Percentiles rank a stretch among this genome's conserved stretches.
Evolutionary conservation across 768 basidiomycete species (phyloP).

Genomic region (Macrolepiota dolichaula): DNA sequence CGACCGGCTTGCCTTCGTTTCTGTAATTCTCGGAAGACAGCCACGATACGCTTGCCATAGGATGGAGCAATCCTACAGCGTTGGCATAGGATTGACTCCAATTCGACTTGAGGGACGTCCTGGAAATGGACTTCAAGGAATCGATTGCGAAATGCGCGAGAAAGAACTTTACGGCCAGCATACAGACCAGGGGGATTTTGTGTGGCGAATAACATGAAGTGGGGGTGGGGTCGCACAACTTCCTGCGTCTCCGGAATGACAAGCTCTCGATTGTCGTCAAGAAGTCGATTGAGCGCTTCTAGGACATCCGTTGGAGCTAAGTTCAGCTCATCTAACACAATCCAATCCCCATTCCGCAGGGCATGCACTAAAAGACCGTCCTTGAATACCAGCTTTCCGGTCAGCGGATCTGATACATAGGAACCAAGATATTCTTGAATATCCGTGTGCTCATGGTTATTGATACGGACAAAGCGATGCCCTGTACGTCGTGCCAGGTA

Average conservation of each 20-base stretch:
- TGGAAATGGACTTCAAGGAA: slow-evolving; percentile 98
- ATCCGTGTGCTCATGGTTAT: slow-evolving; percentile 99
- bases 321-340: slow-evolving; percentile 97
- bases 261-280: slow-evolving; percentile 97
- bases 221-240: slow-evolving; percentile 86
- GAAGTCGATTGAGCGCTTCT: slow-evolving; percentile 92
- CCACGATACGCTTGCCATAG: slow-evolving; percentile 86
- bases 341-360: slow-evolving; percentile 91
- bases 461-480: slow-evolving; percentile 95
- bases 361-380: slow-evolving; percentile 94
- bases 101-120: slow-evolving; percentile 90
- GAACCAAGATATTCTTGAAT: slow-evolving; percentile 98
- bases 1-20: slow-evolving; percentile 86
- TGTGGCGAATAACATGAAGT: slow-evolving; percentile 98
- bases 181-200: slow-evolving; percentile 97
- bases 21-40: slow-evolving; percentile 90
- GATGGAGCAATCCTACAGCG: slow-evolving; percentile 92
- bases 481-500: slow-evolving; percentile 92
- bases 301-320: slow-evolving; percentile 97
- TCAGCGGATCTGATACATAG: slow-evolving; percentile 87
- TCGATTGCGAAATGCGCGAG: slow-evolving; percentile 94
- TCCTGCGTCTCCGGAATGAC: slow-evolving; percentile 96
- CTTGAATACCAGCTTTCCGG: slow-evolving; percentile 92
- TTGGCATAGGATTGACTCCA: slow-evolving; percentile 92
- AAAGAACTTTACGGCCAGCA: slow-evolving; percentile 90